A percentile compares a stretch with the other conserved stretches of the same genome.
phyloP scores from a whole-genome alignment of 139 green algal species.

The Micromonas pusilla region DNA sequence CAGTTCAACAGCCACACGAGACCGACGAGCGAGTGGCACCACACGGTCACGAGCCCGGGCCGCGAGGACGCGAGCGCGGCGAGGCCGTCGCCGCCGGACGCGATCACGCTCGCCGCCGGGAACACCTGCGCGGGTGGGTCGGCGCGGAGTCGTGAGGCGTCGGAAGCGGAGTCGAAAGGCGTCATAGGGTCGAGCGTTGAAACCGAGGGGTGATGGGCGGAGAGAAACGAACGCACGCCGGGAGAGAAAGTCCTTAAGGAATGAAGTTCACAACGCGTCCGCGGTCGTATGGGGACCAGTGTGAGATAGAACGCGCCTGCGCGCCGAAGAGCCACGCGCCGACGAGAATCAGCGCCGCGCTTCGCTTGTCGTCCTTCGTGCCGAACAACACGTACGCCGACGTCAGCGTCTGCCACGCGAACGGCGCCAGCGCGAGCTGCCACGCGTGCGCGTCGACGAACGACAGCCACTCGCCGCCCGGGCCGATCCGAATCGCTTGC shows the following conservation, averaged over 20 bases:
- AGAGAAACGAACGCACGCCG: too few species aligned
- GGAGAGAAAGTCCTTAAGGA: too few species aligned
- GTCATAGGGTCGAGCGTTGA: too few species aligned
- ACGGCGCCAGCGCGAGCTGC: not conserved
- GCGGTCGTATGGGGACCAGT: too few species aligned
- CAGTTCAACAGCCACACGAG: conserved; percentile 18
- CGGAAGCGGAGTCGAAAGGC: too few species aligned
- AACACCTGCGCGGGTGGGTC: too few species aligned
- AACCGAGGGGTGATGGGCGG: too few species aligned
- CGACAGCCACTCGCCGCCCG: not conserved
- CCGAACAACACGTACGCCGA: not conserved
- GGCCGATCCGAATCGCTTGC: not conserved
- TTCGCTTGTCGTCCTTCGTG: conserved; percentile 20
- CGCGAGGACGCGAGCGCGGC: not conserved
- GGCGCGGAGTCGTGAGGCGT: too few species aligned
- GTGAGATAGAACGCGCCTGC: too few species aligned
- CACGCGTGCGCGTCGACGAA: not conserved
- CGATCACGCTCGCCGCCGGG: not conserved
- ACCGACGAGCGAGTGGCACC: not conserved
- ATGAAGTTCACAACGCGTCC: too few species aligned
- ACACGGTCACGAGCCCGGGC: not conserved
- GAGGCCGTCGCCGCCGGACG: not conserved
- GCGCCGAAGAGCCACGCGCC: not conserved
- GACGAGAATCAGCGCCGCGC: not conserved
- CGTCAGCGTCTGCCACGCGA: conserved; percentile 22